Conservation (phyloP, 768 basidiomycete genomes). For the Lactarius sp. region DNA sequence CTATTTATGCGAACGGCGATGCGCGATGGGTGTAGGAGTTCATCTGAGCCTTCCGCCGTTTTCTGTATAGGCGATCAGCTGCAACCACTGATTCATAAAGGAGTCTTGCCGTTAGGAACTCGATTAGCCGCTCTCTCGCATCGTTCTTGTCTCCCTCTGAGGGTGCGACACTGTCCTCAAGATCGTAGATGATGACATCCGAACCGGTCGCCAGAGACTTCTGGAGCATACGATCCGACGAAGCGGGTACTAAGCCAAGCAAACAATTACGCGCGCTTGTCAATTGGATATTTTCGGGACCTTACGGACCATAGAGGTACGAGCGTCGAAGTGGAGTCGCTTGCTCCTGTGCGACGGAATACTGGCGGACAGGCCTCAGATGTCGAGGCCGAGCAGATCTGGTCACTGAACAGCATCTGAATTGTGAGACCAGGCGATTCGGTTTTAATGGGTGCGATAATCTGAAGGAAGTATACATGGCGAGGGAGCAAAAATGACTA, state of each 20-base stretch:
- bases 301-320: slow-evolving; percentile 50
- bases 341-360: slow-evolving; percentile 1
- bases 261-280: not conserved
- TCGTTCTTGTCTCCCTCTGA: slow-evolving; percentile 49
- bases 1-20: slow-evolving; percentile 71
- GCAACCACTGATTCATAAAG: not conserved
- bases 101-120: slow-evolving; percentile 50
- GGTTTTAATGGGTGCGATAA: not conserved
- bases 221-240: slow-evolving; percentile 74
- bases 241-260: slow-evolving; percentile 58
- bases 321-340: slow-evolving; percentile 13
- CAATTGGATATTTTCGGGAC: not conserved
- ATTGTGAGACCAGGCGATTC: not conserved
- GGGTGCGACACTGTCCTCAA: slow-evolving; percentile 83
- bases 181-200: slow-evolving; percentile 81
- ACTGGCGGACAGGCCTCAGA: not conserved
- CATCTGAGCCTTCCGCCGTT: slow-evolving; percentile 21
- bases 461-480: slow-evolving; percentile 12
- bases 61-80: slow-evolving; percentile 7
- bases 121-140: slow-evolving; percentile 50
- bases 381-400: not conserved
- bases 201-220: slow-evolving; percentile 62
- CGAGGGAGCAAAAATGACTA: not conserved
- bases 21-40: slow-evolving; percentile 43
- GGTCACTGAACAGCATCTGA: not conserved